Evolutionary conservation across 345 rosid species (phyloP), one percentile per base, ranked within the genome.

Genomic region (Nasturtium officinale): DNA sequence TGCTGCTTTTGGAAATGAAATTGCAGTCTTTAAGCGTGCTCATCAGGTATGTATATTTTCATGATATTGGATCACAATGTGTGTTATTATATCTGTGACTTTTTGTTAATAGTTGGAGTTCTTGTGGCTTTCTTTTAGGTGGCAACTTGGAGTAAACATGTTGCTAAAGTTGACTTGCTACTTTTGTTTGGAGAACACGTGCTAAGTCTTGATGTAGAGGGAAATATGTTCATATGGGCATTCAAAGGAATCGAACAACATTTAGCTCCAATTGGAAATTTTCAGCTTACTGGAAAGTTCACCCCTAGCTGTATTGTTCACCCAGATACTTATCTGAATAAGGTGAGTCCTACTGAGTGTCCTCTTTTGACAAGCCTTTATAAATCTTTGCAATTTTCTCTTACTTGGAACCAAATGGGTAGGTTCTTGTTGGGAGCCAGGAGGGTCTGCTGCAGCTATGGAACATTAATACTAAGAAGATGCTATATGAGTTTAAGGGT

Each of bases 291-390:
- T 70, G 80, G 73, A 35, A 79, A 80, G 15, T 91, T 88, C 76
- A 87, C 80, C 43, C 98, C 99, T 16, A 82, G 84, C 15, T 88
- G 90, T 79, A 78, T 95, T 69, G 84, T 90, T 82, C 99, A 95
- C 65, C 99, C 98, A 15, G 96, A 95, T 72, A 95, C 99, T 68
- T 90, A 95, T 79, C 59, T 91, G 18, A 95, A 95, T 79, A 95
- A 91, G 94, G 99, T 91, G 65, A 77, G 28, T 51, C 23, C 13
- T 54, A 9, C 46, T 58, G 30, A 1, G 9, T 45, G 30, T 53
- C 9, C 17, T 60, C 18, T 67, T 58, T 37, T 15, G 26, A 42
- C 20, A 35, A 46, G 17, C 21, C 9, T 37, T 12, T 43, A 25
- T 54, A 1, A 42, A 2, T 13, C 23, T 46, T 58, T 15, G 17